Conservation (phyloP, 768 basidiomycete species). For the Suillus clintonianus region DNA sequence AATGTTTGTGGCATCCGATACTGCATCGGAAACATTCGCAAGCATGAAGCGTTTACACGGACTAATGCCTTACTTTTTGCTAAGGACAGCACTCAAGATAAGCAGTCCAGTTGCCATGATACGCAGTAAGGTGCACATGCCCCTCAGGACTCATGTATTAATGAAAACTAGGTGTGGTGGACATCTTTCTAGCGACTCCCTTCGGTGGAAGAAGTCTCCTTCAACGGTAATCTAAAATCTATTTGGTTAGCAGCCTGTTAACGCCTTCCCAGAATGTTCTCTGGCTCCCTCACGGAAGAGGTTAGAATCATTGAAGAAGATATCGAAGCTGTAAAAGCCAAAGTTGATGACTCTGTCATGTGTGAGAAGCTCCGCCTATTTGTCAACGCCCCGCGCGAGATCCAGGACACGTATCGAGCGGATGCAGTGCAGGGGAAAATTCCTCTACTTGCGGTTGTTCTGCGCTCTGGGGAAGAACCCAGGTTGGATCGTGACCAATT, state of each 20-base stretch:
- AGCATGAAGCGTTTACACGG: slow-evolving; percentile 92
- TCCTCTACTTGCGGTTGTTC: slow-evolving; percentile 76
- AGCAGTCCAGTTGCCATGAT: slow-evolving; percentile 98
- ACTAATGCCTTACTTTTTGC: slow-evolving; percentile 96
- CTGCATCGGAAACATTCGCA: slow-evolving; percentile 85
- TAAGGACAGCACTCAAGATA: slow-evolving; percentile 88
- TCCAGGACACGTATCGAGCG: slow-evolving; percentile 77
- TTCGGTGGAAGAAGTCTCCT: slow-evolving; percentile 92
- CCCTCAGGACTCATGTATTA: slow-evolving; percentile 4
- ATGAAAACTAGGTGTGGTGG: slow-evolving; percentile 58
- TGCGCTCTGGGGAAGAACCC: slow-evolving; percentile 79
- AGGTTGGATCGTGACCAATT: slow-evolving; percentile 75
- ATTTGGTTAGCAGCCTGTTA: neutral
- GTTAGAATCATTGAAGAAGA: slow-evolving; percentile 83
- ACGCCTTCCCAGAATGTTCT: slow-evolving; percentile 79
- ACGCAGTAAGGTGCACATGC: slow-evolving; percentile 52
- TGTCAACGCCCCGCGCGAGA: slow-evolving; percentile 84
- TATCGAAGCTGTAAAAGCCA: slow-evolving; percentile 83
- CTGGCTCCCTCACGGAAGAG: slow-evolving; percentile 88
- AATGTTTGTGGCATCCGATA: slow-evolving; percentile 90
- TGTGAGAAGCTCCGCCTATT: slow-evolving; percentile 88
- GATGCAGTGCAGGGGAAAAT: slow-evolving; percentile 77
- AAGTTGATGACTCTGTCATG: slow-evolving; percentile 84
- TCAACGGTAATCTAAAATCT: slow-evolving; percentile 58
- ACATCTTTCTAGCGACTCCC: slow-evolving; percentile 94